A percentile compares a stretch with the other conserved stretches of the same genome.
Conservation (phyloP, 495 filamentous ascomycete species). For the Aspergillus haitiensis region DNA sequence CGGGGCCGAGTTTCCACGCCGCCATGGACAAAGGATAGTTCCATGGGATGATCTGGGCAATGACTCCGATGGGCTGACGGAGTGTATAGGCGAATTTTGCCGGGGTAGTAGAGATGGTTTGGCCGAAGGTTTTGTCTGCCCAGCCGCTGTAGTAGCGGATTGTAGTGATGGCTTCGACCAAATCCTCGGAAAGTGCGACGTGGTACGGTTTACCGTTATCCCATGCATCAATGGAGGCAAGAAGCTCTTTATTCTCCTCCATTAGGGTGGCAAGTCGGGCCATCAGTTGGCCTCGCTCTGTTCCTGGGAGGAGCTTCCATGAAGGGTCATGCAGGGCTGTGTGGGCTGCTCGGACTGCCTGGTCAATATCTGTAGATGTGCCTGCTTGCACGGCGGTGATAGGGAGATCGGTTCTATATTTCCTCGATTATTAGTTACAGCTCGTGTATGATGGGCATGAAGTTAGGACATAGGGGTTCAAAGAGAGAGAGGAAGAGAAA, state of each 20-base stretch:
- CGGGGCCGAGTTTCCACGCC: slow-evolving; percentile 89
- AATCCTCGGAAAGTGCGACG: slow-evolving; percentile 69
- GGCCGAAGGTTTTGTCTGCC: slow-evolving; percentile 88
- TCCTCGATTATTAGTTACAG: not conserved
- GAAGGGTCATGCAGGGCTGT: slow-evolving; percentile 72
- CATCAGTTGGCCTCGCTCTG: slow-evolving; percentile 76
- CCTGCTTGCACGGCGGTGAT: slow-evolving; percentile 85
- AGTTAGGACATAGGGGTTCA: too few species aligned
- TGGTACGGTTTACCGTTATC: slow-evolving; percentile 87
- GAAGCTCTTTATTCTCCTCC: slow-evolving; percentile 62
- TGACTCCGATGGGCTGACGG: slow-evolving; percentile 85
- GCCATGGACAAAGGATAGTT: slow-evolving; percentile 88
- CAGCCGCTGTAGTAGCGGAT: slow-evolving; percentile 88
- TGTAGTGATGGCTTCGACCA: slow-evolving; percentile 65
- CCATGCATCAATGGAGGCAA: slow-evolving; percentile 93
- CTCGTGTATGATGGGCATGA: not conserved
- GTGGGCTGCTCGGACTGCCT: slow-evolving; percentile 77
- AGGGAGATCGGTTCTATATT: slow-evolving; percentile 73
- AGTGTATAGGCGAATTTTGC: slow-evolving; percentile 86
- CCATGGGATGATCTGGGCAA: slow-evolving; percentile 91
- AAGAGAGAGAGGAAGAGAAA: slow-evolving; percentile 54
- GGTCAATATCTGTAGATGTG: slow-evolving; percentile 75
- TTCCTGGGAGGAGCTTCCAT: slow-evolving; percentile 74
- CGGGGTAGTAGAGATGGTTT: slow-evolving; percentile 78
- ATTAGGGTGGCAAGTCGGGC: slow-evolving; percentile 71